Base-by-base conservation (phyloP, 2,329 filamentous ascomycete genomes). In the Onygenales sp. region DNA sequence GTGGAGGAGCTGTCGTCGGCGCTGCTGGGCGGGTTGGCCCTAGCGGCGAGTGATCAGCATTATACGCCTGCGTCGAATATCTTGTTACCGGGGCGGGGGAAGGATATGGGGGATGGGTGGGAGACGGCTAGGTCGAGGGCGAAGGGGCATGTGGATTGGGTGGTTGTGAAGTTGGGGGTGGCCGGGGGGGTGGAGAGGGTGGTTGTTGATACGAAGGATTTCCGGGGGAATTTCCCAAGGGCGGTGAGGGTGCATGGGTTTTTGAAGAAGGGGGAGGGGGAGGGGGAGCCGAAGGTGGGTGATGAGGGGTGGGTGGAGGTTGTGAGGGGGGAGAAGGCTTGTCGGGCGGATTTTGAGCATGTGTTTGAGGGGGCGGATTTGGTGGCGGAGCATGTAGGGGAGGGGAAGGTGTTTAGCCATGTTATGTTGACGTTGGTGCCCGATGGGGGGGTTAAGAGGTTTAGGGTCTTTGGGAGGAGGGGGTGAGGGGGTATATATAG, bases 391-490 rank as follows among this genome's bases (percentile, higher is more conserved):
- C 52, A 87, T 62, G 91, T 90, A 67, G 88, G 88, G 42, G 81
- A 81, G 39, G 81, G 82, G 39, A 77, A 75, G 65, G 72, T 76
- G 2, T 87, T 88, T 63, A 89, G 86, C 10, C 90, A 93, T 71
- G 83, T 91, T 21, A 96, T 95, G 78, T 76, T 97, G 67, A 87
- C 88, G 36, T 93, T 96, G 67, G 88, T 95, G 61, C 92, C 92
- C 0, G 91, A 97, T 69, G 91, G 92, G 36, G 91, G 92, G 27
- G 87, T 96, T 2, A 95, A 95, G 81, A 77, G 91, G 58, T 79
- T 96, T 59, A 81, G 89, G 45, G 82, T 92, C 2, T 84, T 87
- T 68, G 88, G 86, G 2, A 83, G 78, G 64, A 77, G 83, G 59
- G 44, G 14, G 14, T 17, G 14, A 17, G 14, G 14, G 14, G 14